Base-by-base conservation (phyloP, 1,284 basidiomycete species). In the Cryptococcus sp. region DNA sequence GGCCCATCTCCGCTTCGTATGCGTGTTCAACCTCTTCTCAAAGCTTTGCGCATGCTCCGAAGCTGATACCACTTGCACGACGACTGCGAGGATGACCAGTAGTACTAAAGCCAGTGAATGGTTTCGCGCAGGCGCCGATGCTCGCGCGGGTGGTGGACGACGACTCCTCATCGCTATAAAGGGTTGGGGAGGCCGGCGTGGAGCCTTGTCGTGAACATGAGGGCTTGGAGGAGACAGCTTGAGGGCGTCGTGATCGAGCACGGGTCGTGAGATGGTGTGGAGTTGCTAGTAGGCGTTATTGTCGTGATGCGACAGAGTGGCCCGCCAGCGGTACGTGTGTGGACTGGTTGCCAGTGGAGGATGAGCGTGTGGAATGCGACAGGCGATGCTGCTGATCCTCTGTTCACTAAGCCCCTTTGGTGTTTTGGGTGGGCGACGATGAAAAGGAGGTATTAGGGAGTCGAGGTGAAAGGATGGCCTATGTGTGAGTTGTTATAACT, bases 11-110 rank as follows among this genome's bases (percentile, higher is more conserved):
- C 49, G 39, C 45, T 47, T 50, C 3, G 54, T 52, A n/a, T 57
- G 57, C 38, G 38, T 46, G 44, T 62, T 51, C 47, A 39, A 41
- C 31, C 48, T 64, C 47, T 53, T 57, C 23, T 60, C 55, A 49
- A 64, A 23, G 25, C 58, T 50, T n/a, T 44, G 46, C 7, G 50
- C 50, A 51, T 61, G 60, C 25, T 55, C 60, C 22, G 53, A 23
- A 22, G 60, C 55, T 20, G 38, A 20, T 16, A 15, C 40, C 6
- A 50, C 27, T 42, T 58, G 60, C 20, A 40, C 53, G 19, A 56
- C 15, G 16, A 27, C 45, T 10, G 57, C 27, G 13, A 54, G 44
- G 4, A 57, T 17, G 16, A 61, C n/a, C n/a, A 61, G 6, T 3
- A 53, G 47, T 17, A 62, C 23, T 6, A 53, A 54, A 25, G 53